These are phyloP conservation scores for Mucor indicus DNA, from an alignment of 371 early-diverging fungal species.

Conservation along the genomic window DNA sequence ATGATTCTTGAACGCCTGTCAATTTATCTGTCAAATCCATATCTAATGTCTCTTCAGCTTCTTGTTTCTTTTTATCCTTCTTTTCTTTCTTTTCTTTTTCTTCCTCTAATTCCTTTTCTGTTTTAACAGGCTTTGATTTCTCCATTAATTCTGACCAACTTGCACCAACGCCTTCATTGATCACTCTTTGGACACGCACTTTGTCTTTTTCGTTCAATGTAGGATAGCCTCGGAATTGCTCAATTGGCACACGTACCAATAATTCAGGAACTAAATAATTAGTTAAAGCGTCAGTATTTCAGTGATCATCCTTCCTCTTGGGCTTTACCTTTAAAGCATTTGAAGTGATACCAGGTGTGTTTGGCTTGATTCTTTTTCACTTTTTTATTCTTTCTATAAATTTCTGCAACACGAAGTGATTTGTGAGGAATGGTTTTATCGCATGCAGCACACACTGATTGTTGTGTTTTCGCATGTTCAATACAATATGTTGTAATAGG, in stretches of 20 bases:
- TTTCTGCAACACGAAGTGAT: slow-evolving; percentile 48
- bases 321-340: slow-evolving; percentile 54
- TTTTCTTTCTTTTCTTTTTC: slow-evolving; percentile 32
- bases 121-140: slow-evolving; percentile 31
- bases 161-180: slow-evolving; percentile 41
- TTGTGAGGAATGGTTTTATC: slow-evolving; percentile 46
- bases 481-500: slow-evolving; percentile 51
- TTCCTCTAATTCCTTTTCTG: slow-evolving; percentile 34
- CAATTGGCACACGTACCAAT: slow-evolving; percentile 32
- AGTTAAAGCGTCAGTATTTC: neutral
- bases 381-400: slow-evolving; percentile 50
- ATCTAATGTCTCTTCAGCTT: slow-evolving; percentile 24
- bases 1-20: slow-evolving; percentile 21
- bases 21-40: slow-evolving; percentile 20
- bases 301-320: too few species aligned
- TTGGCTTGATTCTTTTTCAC: slow-evolving; percentile 55
- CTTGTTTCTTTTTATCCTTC: slow-evolving; percentile 25
- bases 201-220: slow-evolving; percentile 41
- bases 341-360: slow-evolving; percentile 58
- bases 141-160: slow-evolving; percentile 39
- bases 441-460: slow-evolving; percentile 44
- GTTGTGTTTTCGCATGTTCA: slow-evolving; percentile 47
- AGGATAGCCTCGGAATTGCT: slow-evolving; percentile 40
- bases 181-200: slow-evolving; percentile 38
- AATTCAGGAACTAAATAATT: slow-evolving; percentile 28